Base-by-base conservation (phyloP, 2,329 filamentous ascomycete genomes). In the Penicillium sp. region DNA sequence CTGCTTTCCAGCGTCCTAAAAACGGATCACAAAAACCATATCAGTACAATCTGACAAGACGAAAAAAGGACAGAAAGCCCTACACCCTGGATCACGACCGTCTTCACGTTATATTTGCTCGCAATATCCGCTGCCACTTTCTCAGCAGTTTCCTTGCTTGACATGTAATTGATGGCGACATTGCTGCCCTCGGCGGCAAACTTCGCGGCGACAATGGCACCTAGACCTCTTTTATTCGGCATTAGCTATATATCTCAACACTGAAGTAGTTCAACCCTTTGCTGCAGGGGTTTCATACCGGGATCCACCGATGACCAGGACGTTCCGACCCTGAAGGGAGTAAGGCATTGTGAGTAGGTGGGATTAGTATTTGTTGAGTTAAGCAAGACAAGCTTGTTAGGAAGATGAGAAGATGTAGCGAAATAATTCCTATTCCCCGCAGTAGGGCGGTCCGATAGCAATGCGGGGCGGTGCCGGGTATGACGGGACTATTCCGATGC, bases 151-250 rank as follows among this genome's bases (percentile, higher is more conserved):
- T 82, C 80, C 35, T 78, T 72, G 70, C 84, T 86, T 60, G 81
- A 84, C 73, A 82, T 80, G 74, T 91, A 93, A 76, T 93, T 93
- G 70, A 95, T 83, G 9, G 86, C 84, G 10, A 93, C 78, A 56
- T 89, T 87, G 69, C 84, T 84, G 47, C 89, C 88, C 65, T 87
- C 80, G 22, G 81, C 76, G 9, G 89, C 89, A 65, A 93, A 90
- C 31, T 86, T 84, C 54, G 83, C 82, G 39, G 82, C 83, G 3
- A 90, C 81, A 3, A 87, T 79, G 44, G 88, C 90, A 35, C 90
- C 90, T 31, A 93, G 82, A 3, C 90, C 90, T 63, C 90, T 80
- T 70, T 27, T 13, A 48, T 13, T 24, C 1, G 13, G 9, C 16
- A 68, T 47, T 21, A 48, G 47, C 47, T 37, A 31, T 24, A 45